Conservation (phyloP, 352 stramenopile species). For the Vaucheria bursata region DNA sequence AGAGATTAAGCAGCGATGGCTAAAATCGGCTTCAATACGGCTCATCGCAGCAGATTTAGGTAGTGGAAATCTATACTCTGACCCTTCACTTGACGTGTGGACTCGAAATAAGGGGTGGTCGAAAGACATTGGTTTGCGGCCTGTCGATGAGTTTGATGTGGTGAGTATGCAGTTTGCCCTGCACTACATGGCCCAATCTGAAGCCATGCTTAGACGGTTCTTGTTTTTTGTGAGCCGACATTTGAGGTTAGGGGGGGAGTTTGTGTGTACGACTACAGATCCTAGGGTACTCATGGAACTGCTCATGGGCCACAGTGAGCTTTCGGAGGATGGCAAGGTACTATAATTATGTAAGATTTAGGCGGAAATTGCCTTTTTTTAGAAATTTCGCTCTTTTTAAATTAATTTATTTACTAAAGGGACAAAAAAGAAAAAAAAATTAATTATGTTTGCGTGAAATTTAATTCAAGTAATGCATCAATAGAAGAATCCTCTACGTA, state of each 20-base stretch:
- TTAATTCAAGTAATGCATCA: too few relatives aligned
- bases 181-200: slow-evolving; percentile 97
- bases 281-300: slow-evolving; percentile 76
- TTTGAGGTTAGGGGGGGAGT: slow-evolving; percentile 78
- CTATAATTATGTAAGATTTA: slow-evolving; percentile 12
- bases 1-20: not conserved
- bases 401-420: slow-evolving; percentile 57
- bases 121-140: not conserved
- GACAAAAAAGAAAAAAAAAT: too few relatives aligned
- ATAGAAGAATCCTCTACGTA: too few relatives aligned
- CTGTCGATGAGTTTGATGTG: slow-evolving; percentile 72
- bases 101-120: not conserved
- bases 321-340: slow-evolving; percentile 19
- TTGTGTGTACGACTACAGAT: slow-evolving; percentile 95
- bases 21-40: slow-evolving; percentile 13
- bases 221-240: slow-evolving; percentile 83
- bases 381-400: slow-evolving; percentile 59
- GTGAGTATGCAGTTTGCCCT: slow-evolving; percentile 98
- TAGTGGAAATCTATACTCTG: slow-evolving; percentile 7
- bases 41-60: slow-evolving; percentile 45
- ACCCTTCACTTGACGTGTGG: slow-evolving; percentile 16
- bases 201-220: slow-evolving; percentile 74
- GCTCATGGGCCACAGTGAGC: slow-evolving; percentile 54
- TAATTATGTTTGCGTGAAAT: too few relatives aligned
- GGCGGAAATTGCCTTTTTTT: slow-evolving; percentile 57